Evolutionary conservation across 2,329 filamentous ascomycete species (phyloP).

Genomic region (Basipetospora chlamydospora): DNA sequence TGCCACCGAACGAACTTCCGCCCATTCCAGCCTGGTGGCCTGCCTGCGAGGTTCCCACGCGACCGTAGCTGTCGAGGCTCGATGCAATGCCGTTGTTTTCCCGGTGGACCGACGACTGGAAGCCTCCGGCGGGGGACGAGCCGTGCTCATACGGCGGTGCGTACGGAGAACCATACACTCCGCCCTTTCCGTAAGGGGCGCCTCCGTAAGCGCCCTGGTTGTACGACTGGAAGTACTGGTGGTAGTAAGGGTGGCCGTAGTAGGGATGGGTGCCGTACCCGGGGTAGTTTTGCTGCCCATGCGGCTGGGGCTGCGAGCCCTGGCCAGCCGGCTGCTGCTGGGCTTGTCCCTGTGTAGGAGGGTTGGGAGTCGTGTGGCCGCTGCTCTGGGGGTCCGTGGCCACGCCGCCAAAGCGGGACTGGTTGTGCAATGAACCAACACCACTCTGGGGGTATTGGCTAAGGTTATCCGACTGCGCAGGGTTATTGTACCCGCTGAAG

Average conservation of each 20-base stretch:
- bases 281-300: constrained; percentile 33
- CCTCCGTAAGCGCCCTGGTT: constrained; percentile 33
- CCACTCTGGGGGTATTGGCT: constrained; percentile 64
- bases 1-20: constrained; percentile 34
- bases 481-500: constrained; percentile 58
- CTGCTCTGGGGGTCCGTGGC: constrained; percentile 63
- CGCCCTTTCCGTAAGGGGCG: constrained; percentile 39
- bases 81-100: constrained; percentile 34
- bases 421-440: constrained; percentile 34
- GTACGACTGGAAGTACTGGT: constrained; percentile 41
- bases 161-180: constrained; percentile 41
- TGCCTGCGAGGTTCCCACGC: constrained; percentile 31
- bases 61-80: constrained; percentile 40
- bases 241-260: constrained; percentile 48
- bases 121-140: constrained; percentile 37
- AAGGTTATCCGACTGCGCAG: constrained; percentile 44
- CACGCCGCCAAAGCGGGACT: constrained; percentile 42
- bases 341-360: constrained; percentile 32
- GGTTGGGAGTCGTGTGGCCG: constrained; percentile 83
- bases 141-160: constrained; percentile 42
- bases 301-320: constrained; percentile 28
- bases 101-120: constrained; percentile 38
- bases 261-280: constrained; percentile 44
- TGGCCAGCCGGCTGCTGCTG: constrained; percentile 29
- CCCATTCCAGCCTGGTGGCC: constrained; percentile 34